These are phyloP conservation scores for Phytophthora kernoviae DNA, from an alignment of 352 stramenopile genomes.

Conservation along the genomic window DNA sequence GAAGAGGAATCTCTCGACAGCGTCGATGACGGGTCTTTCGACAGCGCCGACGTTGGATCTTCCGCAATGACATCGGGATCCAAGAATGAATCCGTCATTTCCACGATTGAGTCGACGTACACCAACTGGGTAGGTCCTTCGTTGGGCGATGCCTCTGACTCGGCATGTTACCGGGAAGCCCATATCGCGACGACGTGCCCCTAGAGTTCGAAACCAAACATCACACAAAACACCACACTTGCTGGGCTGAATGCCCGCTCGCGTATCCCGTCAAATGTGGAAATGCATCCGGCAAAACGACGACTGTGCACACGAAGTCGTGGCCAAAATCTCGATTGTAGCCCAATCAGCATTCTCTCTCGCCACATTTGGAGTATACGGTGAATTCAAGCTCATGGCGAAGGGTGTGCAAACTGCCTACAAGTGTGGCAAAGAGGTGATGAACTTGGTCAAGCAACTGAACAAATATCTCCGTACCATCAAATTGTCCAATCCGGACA, in stretches of 20 bases:
- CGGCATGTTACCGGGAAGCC: conserved; percentile 43
- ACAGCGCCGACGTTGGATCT: too few relatives aligned
- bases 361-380: conserved; percentile 26
- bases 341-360: conserved; percentile 15
- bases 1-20: too few relatives aligned
- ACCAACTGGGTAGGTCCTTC: conserved; percentile 37
- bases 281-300: conserved; percentile 48
- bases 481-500: conserved; percentile 23
- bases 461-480: conserved; percentile 26
- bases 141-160: conserved; percentile 10
- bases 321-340: conserved; percentile 37
- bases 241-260: conserved; percentile 44
- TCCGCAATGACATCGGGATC: background rate
- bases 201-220: conserved; percentile 30
- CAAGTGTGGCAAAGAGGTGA: conserved; percentile 36
- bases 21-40: background rate
- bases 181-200: conserved; percentile 42
- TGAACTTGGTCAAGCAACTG: conserved; percentile 31
- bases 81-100: background rate
- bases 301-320: conserved; percentile 35
- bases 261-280: conserved; percentile 43
- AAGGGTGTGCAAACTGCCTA: conserved; percentile 16
- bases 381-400: conserved; percentile 26
- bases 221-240: conserved; percentile 21
- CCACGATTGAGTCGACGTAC: conserved; percentile 32